Evolutionary conservation across 768 basidiomycete genomes (phyloP).

Genomic region (Termitomyces sp.): DNA sequence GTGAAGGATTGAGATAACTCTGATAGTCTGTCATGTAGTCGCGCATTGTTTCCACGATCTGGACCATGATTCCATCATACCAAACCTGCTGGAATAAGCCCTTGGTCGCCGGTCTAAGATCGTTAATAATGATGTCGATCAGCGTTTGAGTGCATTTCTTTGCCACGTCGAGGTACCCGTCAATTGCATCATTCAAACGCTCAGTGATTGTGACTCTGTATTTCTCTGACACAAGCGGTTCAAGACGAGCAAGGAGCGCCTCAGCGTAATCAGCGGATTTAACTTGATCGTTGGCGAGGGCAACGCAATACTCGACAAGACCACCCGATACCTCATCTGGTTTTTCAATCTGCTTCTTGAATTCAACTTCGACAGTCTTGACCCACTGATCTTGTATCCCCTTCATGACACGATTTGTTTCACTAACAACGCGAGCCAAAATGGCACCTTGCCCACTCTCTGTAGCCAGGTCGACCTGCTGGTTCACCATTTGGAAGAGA

Average conservation of each 20-base stretch:
- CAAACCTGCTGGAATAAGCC: constrained; percentile 77
- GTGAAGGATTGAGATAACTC: constrained; percentile 80
- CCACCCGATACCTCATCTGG: constrained; percentile 86
- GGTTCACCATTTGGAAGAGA: constrained; percentile 97
- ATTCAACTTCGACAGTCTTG: constrained; percentile 75
- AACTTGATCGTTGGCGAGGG: constrained; percentile 96
- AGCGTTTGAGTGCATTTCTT: constrained; percentile 95
- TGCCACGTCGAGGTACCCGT: constrained; percentile 96
- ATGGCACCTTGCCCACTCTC: constrained; percentile 96
- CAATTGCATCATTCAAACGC: constrained; percentile 91
- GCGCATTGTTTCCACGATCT: constrained; percentile 91
- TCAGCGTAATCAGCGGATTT: constrained; percentile 94
- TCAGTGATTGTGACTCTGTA: constrained; percentile 81
- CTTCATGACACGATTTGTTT: constrained; percentile 87
- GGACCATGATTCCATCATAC: constrained; percentile 87
- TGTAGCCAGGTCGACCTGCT: constrained; percentile 90
- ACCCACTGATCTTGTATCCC: constrained; percentile 85
- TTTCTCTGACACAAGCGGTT: constrained; percentile 90
- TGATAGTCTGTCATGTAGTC: constrained; percentile 98
- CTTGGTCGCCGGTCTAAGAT: constrained; percentile 83
- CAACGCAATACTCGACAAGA: constrained; percentile 93
- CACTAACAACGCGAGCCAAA: constrained; percentile 83
- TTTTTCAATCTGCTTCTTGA: constrained; percentile 82
- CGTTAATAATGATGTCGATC: constrained; percentile 93
- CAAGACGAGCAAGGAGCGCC: constrained; percentile 76